Base-by-base conservation (phyloP, 2,329 filamentous ascomycete species). In the Penicillium freii region DNA sequence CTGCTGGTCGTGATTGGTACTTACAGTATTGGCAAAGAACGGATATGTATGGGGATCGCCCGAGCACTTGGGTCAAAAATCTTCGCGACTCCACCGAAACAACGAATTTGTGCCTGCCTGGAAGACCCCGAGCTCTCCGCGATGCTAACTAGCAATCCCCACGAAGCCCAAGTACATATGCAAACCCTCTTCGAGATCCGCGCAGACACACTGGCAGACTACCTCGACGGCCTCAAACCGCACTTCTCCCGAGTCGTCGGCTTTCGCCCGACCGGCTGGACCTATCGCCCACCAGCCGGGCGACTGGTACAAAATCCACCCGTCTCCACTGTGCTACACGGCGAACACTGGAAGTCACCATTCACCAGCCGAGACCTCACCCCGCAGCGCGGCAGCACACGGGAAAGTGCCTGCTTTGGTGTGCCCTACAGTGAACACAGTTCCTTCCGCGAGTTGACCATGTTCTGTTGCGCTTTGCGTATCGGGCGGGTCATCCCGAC, bases 11-110 rank as follows among this genome's bases (percentile, higher is more conserved):
- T 99, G 7, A 95, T 96, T 59, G 94, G 94, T 44, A 99, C 94
- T 0, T 99, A 99, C 76, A 95, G 90, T 66, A 99, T 99, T 68
- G 94, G 94, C 69, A 99, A 99, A 76, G 94, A 99, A 74, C 88
- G 92, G 40, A 92, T 99, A 63, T 97, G 93, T 71, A 81, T 96
- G 33, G 92, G 91, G 43, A 96, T 99, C 62, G 94, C 94, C 4
- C 85, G 88, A 66, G 92, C 92, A 0, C 81, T 99, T 2, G 81
- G 86, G 39, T 90, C 87, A 65, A 96, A 96, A 70, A 97, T 99
- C 61, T 99, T 89, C 69, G 93, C 93, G 0, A 86, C 91, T 1
- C 80, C 91, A 0, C 81, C 83, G 52, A 99, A 99, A 76, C 89
- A 91, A 71, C 86, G 87, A 61, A 91, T 97, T 27, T 92, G 91